Percentiles rank a stretch among this genome's conserved stretches.
phyloP scores from a whole-genome alignment of 2,329 filamentous ascomycete species.

The Curvularia verruculosa region DNA sequence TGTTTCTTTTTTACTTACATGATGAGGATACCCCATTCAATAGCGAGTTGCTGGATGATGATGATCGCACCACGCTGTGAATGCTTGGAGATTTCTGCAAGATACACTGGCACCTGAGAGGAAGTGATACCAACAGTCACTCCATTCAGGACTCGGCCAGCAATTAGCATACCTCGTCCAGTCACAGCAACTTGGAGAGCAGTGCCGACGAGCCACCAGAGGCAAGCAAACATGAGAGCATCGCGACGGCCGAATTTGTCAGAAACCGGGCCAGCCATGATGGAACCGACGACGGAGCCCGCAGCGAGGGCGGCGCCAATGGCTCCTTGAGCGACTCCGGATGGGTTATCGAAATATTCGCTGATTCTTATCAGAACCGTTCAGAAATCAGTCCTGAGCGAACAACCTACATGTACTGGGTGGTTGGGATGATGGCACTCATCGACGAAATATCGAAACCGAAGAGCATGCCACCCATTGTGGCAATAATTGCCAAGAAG shows the following conservation, averaged over 20 bases:
- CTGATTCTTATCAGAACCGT: conserved; percentile 15
- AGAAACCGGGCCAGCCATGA: conserved; percentile 64
- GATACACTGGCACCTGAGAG: conserved; percentile 72
- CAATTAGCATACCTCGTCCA: conserved; percentile 73
- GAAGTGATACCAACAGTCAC: conserved; percentile 75
- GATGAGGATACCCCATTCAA: conserved; percentile 65
- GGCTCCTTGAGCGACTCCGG: conserved; percentile 55
- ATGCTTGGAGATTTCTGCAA: conserved; percentile 69
- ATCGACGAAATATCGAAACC: conserved; percentile 82
- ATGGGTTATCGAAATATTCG: conserved; percentile 59
- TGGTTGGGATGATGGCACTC: conserved; percentile 54
- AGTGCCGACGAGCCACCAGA: conserved; percentile 65
- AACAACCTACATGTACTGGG: conserved; percentile 27
- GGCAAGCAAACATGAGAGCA: conserved; percentile 59
- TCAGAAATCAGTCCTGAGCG: neutral
- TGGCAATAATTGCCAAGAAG: conserved; percentile 62
- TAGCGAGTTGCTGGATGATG: conserved; percentile 75
- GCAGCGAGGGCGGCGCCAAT: conserved; percentile 67
- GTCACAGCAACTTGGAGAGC: conserved; percentile 67
- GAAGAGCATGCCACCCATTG: conserved; percentile 72
- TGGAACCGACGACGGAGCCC: conserved; percentile 70
- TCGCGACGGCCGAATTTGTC: conserved; percentile 62
- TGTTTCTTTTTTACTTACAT: conserved; percentile 25
- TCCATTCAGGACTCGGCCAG: conserved; percentile 74
- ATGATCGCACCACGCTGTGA: conserved; percentile 68